These are phyloP conservation scores for Plenodomus biglobosus DNA, from an alignment of 2,329 filamentous ascomycete genomes.

Conservation along the genomic window DNA sequence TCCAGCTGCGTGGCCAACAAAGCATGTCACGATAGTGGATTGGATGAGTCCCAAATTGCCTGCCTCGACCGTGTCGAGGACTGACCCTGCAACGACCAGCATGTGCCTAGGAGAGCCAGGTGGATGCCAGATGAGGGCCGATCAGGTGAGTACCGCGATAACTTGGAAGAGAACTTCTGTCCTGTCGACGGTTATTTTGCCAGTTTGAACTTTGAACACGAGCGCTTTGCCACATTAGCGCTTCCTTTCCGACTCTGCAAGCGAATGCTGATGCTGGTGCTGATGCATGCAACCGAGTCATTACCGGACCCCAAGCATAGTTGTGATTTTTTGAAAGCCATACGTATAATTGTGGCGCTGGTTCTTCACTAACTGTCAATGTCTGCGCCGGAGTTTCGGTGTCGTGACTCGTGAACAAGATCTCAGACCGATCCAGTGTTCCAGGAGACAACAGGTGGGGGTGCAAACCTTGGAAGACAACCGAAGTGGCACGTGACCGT, in stretches of 20 bases:
- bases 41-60: not conserved
- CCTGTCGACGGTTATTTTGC: not conserved
- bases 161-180: not conserved
- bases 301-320: not conserved
- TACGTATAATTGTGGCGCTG: constrained; percentile 5
- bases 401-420: not conserved
- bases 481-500: not conserved
- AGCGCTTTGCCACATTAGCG: not conserved
- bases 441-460: not conserved
- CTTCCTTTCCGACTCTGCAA: not conserved
- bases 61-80: not conserved
- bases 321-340: not conserved
- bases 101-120: no score
- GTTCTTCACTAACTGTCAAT: constrained; percentile 11
- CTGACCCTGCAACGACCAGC: no score
- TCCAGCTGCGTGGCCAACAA: not conserved
- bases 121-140: not conserved
- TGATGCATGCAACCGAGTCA: constrained; percentile 6
- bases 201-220: not conserved
- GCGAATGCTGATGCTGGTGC: not conserved
- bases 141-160: constrained; percentile 14
- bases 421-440: not conserved
- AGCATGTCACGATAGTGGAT: not conserved
- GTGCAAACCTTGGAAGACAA: no score
- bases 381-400: constrained; percentile 5